Evolutionary conservation across 2,329 filamentous ascomycete genomes (phyloP), one percentile per base, ranked within the genome.

Genomic region (Ascochyta koolunga): DNA sequence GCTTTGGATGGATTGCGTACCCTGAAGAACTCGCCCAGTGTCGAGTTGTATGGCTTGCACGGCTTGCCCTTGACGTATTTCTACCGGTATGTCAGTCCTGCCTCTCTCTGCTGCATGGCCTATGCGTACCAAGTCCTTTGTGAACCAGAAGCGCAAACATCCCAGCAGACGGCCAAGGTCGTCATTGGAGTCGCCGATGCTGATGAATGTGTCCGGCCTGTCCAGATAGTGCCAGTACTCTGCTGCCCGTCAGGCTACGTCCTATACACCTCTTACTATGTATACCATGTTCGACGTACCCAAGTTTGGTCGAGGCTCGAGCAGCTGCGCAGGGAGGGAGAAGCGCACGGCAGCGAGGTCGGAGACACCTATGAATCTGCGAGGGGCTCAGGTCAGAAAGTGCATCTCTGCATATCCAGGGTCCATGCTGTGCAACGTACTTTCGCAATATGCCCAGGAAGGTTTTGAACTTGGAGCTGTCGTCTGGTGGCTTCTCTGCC

Each of bases 191-290:
- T 93, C 93, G 67, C 93, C 95, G 69, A 89, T 88, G 61, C 86
- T 85, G 59, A 84, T 83, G 72, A 99, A 97, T 41, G 93, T 91
- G 76, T 96, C 96, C 19, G 93, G 93, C 65, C 92, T 86, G 77
- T 99, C 95, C 73, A 99, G 83, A 71, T 99, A 99, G 70, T 96
- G 96, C 95, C 95, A 99, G 79, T 98, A 99, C 80, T 99, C 95
- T 86, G 66, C 47, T 44, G 32, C 37, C 31, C 38, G 64, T 70
- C 61, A 74, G 70, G 64, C 45, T 39, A 24, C 39, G 37, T 58
- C 32, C 54, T 40, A 27, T 19, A 32, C 40, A 27, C 18, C 18
- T 36, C 36, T 50, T 32, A 15, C 40, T 18, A 22, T 31, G 35
- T 36, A 8, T 40, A 42, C 11, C 21, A 18, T 42, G 24, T 41